Evolutionary conservation across 2,329 filamentous ascomycete genomes (phyloP), one percentile per base, ranked within the genome.

Genomic region (Sporothrix luriei): DNA sequence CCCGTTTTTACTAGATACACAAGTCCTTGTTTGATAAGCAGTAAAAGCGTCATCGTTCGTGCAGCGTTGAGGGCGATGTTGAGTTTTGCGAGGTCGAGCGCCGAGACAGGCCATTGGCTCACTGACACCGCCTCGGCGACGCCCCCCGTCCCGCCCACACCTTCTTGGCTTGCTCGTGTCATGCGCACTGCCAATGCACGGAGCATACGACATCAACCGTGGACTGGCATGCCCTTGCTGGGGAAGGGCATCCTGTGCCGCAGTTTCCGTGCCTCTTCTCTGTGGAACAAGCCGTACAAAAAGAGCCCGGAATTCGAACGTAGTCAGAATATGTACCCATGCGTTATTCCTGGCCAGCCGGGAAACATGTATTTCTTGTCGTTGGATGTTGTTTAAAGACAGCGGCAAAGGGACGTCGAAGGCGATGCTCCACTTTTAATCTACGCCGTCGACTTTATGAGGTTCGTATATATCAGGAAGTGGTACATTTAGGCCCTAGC

Each of bases 231-330:
- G 46, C 16, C 43, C 26, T 14, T 5, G 16, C 59, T 24, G 55
- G 43, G 61, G 43, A 65, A 51, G 61, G 61, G 33, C 46, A 38
- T 24, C 61, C 43, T 65, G 61, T 46, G 61, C 24, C 61, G 43
- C 46, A 65, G 24, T 14, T 65, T n/a, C 10, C 9, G n/a, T 24
- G 11, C 38, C 33, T 33, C 33, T 21, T 3, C n/a, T n/a, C n/a
- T n/a, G n/a, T n/a, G n/a, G n/a, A n/a, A n/a, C n/a, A n/a, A n/a
- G n/a, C n/a, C n/a, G n/a, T n/a, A n/a, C n/a, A n/a, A n/a, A 11
- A 9, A 62, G 5, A 6, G 19, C 55, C 9, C 19, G 19, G 6
- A n/a, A 59, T 4, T 43, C 19, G 9, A 24, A 19, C 33, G 19
- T 9, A 21, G 16, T 7, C 33, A 40, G 9, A 61, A 61, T 9